phyloP scores from a whole-genome alignment of 2,329 filamentous ascomycete genomes.

The Aspergillus hortae region DNA sequence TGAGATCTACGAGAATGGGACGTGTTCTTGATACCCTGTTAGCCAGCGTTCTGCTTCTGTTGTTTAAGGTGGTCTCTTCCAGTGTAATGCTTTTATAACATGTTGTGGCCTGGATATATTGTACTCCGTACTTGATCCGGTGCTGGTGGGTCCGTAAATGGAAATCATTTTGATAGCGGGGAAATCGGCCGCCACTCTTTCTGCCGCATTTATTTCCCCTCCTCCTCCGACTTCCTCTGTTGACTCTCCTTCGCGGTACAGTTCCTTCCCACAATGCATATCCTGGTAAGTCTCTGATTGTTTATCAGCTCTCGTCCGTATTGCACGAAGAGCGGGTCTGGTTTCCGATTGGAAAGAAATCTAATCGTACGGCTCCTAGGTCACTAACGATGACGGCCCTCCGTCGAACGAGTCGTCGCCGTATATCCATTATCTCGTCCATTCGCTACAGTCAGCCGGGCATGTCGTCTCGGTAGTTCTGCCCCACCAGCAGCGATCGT shows the following conservation, averaged over 20 bases:
- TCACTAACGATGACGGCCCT: constrained; percentile 73
- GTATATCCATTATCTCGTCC: constrained; percentile 72
- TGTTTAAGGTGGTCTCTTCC: not conserved
- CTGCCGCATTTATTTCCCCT: constrained; percentile 14
- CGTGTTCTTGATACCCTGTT: constrained; percentile 1
- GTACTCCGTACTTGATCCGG: constrained; percentile 4
- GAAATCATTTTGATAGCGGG: constrained; percentile 14
- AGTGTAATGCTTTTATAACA: not conserved
- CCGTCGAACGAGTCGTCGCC: constrained; percentile 74
- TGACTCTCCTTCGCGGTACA: constrained; percentile 1
- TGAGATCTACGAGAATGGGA: not conserved
- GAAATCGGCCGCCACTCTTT: constrained; percentile 6
- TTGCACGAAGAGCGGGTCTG: not conserved
- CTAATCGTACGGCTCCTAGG: constrained; percentile 25
- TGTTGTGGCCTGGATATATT: not conserved
- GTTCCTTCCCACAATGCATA: constrained; percentile 42
- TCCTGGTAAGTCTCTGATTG: constrained; percentile 41
- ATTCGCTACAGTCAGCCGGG: constrained; percentile 67
- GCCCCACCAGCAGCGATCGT: constrained; percentile 86
- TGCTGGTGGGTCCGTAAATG: constrained; percentile 9
- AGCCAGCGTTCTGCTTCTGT: not conserved
- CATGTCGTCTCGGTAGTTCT: constrained; percentile 90
- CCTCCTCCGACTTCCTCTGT: constrained; percentile 11
- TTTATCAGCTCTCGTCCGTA: not conserved
- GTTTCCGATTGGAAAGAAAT: not conserved